phyloP scores from a whole-genome alignment of 768 basidiomycete genomes.

The Mycena capillaripes region DNA sequence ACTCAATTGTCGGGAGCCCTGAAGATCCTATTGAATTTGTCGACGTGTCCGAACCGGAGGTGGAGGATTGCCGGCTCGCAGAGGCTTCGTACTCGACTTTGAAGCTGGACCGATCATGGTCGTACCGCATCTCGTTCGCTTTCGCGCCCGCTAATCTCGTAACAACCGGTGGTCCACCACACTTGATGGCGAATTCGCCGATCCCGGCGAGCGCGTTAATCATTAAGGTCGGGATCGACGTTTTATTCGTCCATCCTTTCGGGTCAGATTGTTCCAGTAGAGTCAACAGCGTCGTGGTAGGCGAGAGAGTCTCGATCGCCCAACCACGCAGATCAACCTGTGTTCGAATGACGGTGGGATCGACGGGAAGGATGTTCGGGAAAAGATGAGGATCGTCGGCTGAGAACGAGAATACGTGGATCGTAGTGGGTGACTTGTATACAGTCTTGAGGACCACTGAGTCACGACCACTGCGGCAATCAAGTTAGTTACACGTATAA shows the following conservation, averaged over 20 bases:
- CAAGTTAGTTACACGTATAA: slow-evolving; percentile 30
- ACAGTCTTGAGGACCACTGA: slow-evolving; percentile 93
- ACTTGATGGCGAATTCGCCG: slow-evolving; percentile 96
- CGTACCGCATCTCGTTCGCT: slow-evolving; percentile 81
- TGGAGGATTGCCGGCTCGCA: slow-evolving; percentile 58
- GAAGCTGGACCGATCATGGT: slow-evolving; percentile 87
- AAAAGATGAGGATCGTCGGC: slow-evolving; percentile 92
- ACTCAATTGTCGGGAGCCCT: slow-evolving; percentile 75
- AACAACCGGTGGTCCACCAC: slow-evolving; percentile 93
- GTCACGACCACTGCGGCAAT: slow-evolving; percentile 81
- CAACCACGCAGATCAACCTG: slow-evolving; percentile 99
- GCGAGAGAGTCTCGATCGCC: slow-evolving; percentile 96
- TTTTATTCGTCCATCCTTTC: slow-evolving; percentile 97
- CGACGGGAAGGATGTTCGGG: slow-evolving; percentile 74
- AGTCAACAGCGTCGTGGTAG: slow-evolving; percentile 93
- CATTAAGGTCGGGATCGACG: slow-evolving; percentile 95
- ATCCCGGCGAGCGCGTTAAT: slow-evolving; percentile 90
- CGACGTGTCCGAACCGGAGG: slow-evolving; percentile 36
- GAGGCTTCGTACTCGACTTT: slow-evolving; percentile 87
- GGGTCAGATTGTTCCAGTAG: slow-evolving; percentile 97
- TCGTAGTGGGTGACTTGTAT: slow-evolving; percentile 95
- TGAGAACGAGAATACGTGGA: slow-evolving; percentile 96
- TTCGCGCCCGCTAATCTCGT: slow-evolving; percentile 87
- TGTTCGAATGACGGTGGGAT: slow-evolving; percentile 87
- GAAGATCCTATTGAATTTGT: slow-evolving; percentile 46